Base-by-base conservation (phyloP, 2,329 filamentous ascomycete species). In the Beauveria sp. region DNA sequence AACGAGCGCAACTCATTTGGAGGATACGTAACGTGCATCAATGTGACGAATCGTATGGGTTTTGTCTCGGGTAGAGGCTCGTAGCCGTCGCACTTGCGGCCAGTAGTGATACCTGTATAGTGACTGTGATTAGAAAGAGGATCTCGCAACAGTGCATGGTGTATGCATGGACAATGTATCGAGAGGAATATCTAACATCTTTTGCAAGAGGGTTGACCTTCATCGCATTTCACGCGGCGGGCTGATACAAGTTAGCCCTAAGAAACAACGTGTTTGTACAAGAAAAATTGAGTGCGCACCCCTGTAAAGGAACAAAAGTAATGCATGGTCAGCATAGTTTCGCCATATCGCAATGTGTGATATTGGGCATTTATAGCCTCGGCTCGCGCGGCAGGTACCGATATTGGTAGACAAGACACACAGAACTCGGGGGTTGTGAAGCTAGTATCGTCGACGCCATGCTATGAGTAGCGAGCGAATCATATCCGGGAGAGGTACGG, bases 201-300 rank as follows among this genome's bases (percentile, higher is more conserved):
- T 62, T 59, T 58, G 43, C 54, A 62, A 18, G 54, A 55, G 20
- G 61, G 61, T 24, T 59, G 61, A 40, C 28, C 53, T 49, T 62
- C 61, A 24, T 62, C 61, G 42, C 61, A 62, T 26, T 62, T 62
- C 14, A 62, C 54, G 14, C 54, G 54, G 14, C 61, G 53, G 14
- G 53, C 61, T 62, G 38, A 28, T 18, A 14, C 34, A 28, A 12
- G 45, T 60, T 38, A 60, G 49, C 45, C 34, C 43, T 20, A 49
- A 16, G 7, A 58, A 38, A 22, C 18, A 14, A n/a, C n/a, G 22
- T n/a, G 14, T 42, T 14, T 9, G 10, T 24, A 28, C 18, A 31
- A 26, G 18, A 55, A 20, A 9, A 16, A n/a, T 16, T 34, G 45
- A 38, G 55, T 42, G 34, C 45, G 14, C 34, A 58, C 55, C 46